These are phyloP conservation scores for Pythium periplocum DNA, from an alignment of 352 stramenopile genomes.

Conservation along the genomic window DNA sequence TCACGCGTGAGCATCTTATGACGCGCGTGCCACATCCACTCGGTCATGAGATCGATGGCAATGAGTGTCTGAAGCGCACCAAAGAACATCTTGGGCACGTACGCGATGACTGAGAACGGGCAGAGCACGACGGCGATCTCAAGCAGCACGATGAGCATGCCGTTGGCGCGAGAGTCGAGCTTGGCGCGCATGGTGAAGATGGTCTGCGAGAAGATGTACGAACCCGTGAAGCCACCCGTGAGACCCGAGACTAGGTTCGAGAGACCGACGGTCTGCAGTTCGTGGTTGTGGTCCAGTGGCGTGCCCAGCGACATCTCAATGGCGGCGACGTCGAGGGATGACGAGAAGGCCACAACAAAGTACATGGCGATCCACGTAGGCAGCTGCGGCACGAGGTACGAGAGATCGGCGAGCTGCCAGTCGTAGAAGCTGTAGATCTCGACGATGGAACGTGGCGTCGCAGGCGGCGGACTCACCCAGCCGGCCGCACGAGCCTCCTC, in stretches of 20 bases:
- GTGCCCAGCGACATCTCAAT: conserved; percentile 95
- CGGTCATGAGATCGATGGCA: conserved; percentile 94
- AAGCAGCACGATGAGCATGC: conserved; percentile 71
- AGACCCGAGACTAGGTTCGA: conserved; percentile 96
- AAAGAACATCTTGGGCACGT: conserved; percentile 97
- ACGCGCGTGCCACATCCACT: conserved; percentile 92
- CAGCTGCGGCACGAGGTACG: conserved; percentile 61
- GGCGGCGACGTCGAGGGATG: conserved; percentile 95
- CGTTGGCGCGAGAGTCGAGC: conserved; percentile 64
- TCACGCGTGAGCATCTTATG: conserved; percentile 87
- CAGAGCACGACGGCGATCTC: conserved; percentile 78
- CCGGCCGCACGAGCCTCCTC: conserved; percentile 88
- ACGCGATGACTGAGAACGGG: conserved; percentile 93
- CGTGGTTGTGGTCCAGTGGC: conserved; percentile 94
- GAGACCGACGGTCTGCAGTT: conserved; percentile 93
- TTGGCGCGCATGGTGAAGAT: conserved; percentile 84
- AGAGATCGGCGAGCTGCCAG: conserved; percentile 53
- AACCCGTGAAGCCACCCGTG: conserved; percentile 96
- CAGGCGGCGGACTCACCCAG: conserved; percentile 88
- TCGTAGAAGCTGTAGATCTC: conserved; percentile 84
- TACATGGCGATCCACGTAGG: conserved; percentile 96
- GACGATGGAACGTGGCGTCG: conserved; percentile 42
- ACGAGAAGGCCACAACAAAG: conserved; percentile 97
- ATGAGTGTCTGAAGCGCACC: conserved; percentile 96
- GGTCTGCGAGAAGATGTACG: conserved; percentile 99